Percentiles rank a stretch among this genome's conserved stretches.
These are phyloP conservation scores for Suillus decipiens DNA, from an alignment of 768 basidiomycete genomes.

Conservation along the genomic window DNA sequence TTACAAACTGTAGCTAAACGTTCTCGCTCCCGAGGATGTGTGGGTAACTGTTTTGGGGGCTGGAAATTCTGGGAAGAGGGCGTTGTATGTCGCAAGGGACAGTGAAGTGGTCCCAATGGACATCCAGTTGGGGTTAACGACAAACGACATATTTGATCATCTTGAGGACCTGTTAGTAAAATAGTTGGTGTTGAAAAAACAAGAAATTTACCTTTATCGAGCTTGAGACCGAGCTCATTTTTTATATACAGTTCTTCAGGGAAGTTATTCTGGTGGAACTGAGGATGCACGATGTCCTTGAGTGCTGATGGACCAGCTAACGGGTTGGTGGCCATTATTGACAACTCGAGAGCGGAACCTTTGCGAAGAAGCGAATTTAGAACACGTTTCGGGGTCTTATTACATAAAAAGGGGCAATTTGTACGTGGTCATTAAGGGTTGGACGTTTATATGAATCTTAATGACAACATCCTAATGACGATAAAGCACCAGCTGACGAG, in stretches of 20 bases:
- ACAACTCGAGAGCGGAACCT: neutral
- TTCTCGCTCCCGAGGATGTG: constrained; percentile 81
- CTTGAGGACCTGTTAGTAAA: constrained; percentile 38
- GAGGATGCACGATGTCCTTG: constrained; percentile 77
- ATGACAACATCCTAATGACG: neutral
- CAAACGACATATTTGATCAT: constrained; percentile 92
- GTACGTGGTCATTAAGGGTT: constrained; percentile 8
- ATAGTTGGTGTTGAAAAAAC: neutral
- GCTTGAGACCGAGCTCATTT: constrained; percentile 77
- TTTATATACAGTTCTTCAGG: constrained; percentile 81
- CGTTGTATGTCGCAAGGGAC: constrained; percentile 88
- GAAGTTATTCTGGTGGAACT: constrained; percentile 94
- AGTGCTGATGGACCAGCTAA: constrained; percentile 59
- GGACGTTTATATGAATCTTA: neutral
- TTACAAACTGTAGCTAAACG: constrained; percentile 94
- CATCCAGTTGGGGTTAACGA: constrained; percentile 81
- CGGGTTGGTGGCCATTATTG: constrained; percentile 47
- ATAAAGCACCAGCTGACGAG: neutral
- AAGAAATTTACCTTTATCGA: constrained; percentile 81
- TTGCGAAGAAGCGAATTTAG: neutral
- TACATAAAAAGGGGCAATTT: constrained; percentile 13
- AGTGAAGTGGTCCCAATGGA: constrained; percentile 88
- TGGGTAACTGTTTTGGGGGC: constrained; percentile 78
- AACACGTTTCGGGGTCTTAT: constrained; percentile 12
- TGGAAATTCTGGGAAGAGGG: constrained; percentile 91